phyloP scores from a whole-genome alignment of 2,329 filamentous ascomycete species.

The Penicillium sp. region DNA sequence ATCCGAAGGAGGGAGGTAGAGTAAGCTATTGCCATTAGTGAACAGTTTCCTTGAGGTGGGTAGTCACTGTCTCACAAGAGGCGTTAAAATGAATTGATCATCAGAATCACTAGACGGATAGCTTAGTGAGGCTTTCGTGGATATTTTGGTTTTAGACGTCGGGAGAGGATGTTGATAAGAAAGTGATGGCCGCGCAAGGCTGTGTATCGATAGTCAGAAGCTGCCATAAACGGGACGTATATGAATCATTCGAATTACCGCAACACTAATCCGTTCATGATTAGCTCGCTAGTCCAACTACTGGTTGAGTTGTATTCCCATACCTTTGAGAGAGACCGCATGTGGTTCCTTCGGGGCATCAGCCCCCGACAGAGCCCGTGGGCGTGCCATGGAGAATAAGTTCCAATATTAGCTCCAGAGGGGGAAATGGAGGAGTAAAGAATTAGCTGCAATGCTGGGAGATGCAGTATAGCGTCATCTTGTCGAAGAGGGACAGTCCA shows the following conservation, averaged over 20 bases:
- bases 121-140: slow-evolving; percentile 61
- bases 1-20: slow-evolving; percentile 82
- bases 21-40: slow-evolving; percentile 48
- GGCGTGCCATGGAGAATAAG: slow-evolving; percentile 33
- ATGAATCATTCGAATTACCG: slow-evolving; percentile 26
- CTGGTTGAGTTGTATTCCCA: slow-evolving; percentile 6
- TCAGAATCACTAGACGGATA: slow-evolving; percentile 51
- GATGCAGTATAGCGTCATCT: slow-evolving; percentile 10
- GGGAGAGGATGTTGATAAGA: slow-evolving; percentile 40
- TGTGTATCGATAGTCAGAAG: slow-evolving; percentile 30
- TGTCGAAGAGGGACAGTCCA: slow-evolving; percentile 5
- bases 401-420: neutral
- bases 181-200: slow-evolving; percentile 62
- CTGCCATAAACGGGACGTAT: neutral
- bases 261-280: slow-evolving; percentile 26
- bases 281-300: neutral
- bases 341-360: slow-evolving; percentile 61
- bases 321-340: slow-evolving; percentile 65
- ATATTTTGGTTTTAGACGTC: slow-evolving; percentile 42
- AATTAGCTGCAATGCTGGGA: neutral
- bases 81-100: slow-evolving; percentile 49
- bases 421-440: neutral
- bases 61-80: slow-evolving; percentile 35
- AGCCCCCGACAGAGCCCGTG: slow-evolving; percentile 36
- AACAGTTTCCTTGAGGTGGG: neutral